A percentile compares a stretch with the other conserved stretches of the same genome.
These are phyloP conservation scores for Ascobolus immersus DNA, from an alignment of 495 filamentous ascomycete species.

Conservation along the genomic window DNA sequence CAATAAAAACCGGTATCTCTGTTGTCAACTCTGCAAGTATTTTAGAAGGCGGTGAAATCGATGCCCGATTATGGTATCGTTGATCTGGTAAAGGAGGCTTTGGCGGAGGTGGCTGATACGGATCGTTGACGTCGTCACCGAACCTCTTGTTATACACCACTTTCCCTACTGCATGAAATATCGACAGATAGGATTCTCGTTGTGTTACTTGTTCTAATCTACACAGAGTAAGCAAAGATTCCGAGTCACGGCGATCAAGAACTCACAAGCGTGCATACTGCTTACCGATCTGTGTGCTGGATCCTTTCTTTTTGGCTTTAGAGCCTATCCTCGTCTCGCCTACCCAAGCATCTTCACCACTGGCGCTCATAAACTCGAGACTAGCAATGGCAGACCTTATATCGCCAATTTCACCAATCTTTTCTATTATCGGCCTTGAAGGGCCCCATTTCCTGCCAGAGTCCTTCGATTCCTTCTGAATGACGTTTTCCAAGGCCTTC, in stretches of 20 bases:
- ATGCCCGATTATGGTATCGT: too few relatives aligned
- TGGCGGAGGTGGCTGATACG: conserved; percentile 14
- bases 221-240: too few relatives aligned
- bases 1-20: too few relatives aligned
- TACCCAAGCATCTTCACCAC: conserved; percentile 37
- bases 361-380: conserved; percentile 70
- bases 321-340: too few relatives aligned
- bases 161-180: conserved; percentile 92
- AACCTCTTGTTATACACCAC: conserved; percentile 77
- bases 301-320: too few relatives aligned
- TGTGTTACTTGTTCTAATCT: conserved; percentile 41
- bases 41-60: too few relatives aligned
- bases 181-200: conserved; percentile 60
- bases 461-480: conserved; percentile 38
- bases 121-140: conserved; percentile 11
- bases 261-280: too few relatives aligned
- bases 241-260: too few relatives aligned
- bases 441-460: too few relatives aligned
- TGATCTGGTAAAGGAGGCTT: too few relatives aligned
- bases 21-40: too few relatives aligned
- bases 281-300: too few relatives aligned
- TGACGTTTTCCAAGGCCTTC: conserved; percentile 53
- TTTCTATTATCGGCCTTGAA: conserved; percentile 34
- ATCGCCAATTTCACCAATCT: conserved; percentile 60
- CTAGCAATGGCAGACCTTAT: conserved; percentile 73